Evolutionary conservation across 2,329 filamentous ascomycete genomes (phyloP).

Genomic region (Nannizzia gypsea): DNA sequence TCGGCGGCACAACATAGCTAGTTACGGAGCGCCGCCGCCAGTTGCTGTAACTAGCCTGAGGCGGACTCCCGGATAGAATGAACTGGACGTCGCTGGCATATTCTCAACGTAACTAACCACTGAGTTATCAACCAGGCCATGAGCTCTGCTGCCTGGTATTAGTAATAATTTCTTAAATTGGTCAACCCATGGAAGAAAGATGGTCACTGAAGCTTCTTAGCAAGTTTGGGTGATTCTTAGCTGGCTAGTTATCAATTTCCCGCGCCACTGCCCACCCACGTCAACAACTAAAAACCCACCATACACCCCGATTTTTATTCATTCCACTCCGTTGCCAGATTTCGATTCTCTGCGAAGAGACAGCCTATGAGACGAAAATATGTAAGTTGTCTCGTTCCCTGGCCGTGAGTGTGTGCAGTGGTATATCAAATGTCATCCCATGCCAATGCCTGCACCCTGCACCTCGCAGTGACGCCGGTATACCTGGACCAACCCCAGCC

Average conservation of each 20-base stretch:
- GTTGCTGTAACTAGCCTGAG: neutral
- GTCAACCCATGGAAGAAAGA: neutral
- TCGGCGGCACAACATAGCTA: no score
- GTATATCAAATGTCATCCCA: neutral
- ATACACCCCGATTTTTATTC: neutral
- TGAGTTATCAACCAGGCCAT: neutral
- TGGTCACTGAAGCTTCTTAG: neutral
- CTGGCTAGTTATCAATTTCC: neutral
- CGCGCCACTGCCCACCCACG: neutral
- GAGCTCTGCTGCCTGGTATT: constrained; percentile 3
- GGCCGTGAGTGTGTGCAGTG: no score
- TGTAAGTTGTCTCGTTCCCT: no score
- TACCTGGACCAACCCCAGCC: neutral
- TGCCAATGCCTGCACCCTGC: neutral
- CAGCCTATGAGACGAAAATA: neutral
- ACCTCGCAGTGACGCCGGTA: neutral
- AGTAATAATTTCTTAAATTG: neutral
- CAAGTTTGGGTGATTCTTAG: neutral
- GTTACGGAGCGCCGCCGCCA: no score
- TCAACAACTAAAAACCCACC: neutral
- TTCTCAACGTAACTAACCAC: neutral
- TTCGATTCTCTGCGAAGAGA: neutral
- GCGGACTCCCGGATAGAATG: neutral
- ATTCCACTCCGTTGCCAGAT: neutral
- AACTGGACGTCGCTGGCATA: neutral